A percentile compares a stretch with the other conserved stretches of the same genome.
Evolutionary conservation across 805 yeast species (phyloP).

Genomic region (Kodamaea hsintzibuensis): DNA sequence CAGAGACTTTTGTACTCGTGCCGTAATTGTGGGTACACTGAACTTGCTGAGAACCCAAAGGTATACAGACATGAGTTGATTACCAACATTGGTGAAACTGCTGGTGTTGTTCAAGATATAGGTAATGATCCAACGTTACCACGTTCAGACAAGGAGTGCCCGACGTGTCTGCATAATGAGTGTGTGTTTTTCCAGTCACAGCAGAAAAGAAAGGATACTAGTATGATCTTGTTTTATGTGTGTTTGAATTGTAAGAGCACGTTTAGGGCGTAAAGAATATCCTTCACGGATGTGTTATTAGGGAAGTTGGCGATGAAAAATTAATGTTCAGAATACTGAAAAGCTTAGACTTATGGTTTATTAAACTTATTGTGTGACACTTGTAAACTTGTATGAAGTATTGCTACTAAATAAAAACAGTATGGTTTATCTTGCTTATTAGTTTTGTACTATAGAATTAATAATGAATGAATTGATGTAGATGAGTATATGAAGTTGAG

Average conservation of each 20-base stretch:
- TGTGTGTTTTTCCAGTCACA: slow-evolving; percentile 97
- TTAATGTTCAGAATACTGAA: no score
- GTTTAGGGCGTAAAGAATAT: slow-evolving; percentile 39
- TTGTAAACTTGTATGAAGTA: no score
- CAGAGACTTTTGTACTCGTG: slow-evolving; percentile 83
- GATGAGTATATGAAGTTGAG: no score
- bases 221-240: slow-evolving; percentile 92
- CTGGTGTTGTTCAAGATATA: slow-evolving; percentile 94
- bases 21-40: slow-evolving; percentile 92
- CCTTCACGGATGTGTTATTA: no score
- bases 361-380: no score
- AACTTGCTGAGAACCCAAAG: slow-evolving; percentile 82
- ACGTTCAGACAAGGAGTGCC: slow-evolving; percentile 90
- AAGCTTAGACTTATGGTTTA: no score
- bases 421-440: no score
- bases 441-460: no score
- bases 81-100: slow-evolving; percentile 90
- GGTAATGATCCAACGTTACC: slow-evolving; percentile 98
- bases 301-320: no score
- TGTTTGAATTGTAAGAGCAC: slow-evolving; percentile 85
- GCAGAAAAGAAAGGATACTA: slow-evolving; percentile 91
- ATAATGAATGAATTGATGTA: no score
- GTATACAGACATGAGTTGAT: slow-evolving; percentile 92
- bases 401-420: no score
- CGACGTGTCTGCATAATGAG: slow-evolving; percentile 81